Evolutionary conservation across 495 filamentous ascomycete genomes (phyloP), one percentile per base, ranked within the genome.

Genomic region (Amniculicola lignicola): DNA sequence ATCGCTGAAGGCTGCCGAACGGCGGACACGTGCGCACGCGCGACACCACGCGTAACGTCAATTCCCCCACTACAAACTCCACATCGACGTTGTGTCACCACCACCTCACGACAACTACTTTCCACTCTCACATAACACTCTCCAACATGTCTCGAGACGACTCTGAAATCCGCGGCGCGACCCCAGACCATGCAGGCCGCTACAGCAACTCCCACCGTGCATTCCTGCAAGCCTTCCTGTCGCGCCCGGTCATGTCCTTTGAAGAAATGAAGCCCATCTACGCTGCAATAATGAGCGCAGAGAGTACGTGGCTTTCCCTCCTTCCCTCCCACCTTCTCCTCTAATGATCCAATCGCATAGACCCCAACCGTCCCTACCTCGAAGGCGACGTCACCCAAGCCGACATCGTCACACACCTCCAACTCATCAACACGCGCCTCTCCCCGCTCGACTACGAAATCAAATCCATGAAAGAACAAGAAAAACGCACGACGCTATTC

Each of bases 191-290:
- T 29, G 48, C 15, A 22, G 54, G 22, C 21, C 35, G 9, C 18
- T 74, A 72, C 61, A 72, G 82, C 67, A 80, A 96, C 65, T 76
- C 77, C 62, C 88, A 96, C 69, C 87, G 89, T 39, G 90, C 92
- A n/a, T 95, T 98, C 65, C 73, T 96, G 0, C 93, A 98, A 74
- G 88, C 86, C 56, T 87, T 98, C 65, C 80, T 96, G 67, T 82
- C 86, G 2, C 82, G 83, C 15, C 84, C 85, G 6, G 79, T 81
- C 19, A 73, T 96, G 68, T 95, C 87, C 4, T 83, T 88, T 58
- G 70, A 78, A 27, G 83, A 94, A 51, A 82, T 83, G 3, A 80
- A 84, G 54, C 81, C 81, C 0, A 68, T 96, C 10, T 74, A 97
- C 1, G 88, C 90, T 1, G 81, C 81, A 14, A 93, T 98, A 47